A percentile compares a stretch with the other conserved stretches of the same genome.
phyloP scores from a whole-genome alignment of 2,329 filamentous ascomycete species.

The Tolypocladium ophioglossoides region DNA sequence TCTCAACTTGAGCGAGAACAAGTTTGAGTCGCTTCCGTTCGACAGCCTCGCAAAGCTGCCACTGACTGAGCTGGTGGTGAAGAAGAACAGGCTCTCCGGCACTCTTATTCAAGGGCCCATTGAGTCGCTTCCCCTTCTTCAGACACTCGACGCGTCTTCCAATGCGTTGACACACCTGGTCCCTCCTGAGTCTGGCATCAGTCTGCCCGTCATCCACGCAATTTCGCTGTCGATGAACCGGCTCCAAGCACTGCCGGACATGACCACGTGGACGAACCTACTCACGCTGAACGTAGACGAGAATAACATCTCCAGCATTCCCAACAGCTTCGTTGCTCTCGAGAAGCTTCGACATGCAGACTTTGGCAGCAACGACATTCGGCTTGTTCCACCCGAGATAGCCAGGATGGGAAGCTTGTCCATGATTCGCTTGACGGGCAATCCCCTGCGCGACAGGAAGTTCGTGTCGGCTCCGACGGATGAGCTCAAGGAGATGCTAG shows the following conservation, averaged over 20 bases:
- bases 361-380: conserved; percentile 77
- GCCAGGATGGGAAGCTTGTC: conserved; percentile 69
- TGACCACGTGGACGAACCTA: conserved; percentile 64
- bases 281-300: conserved; percentile 68
- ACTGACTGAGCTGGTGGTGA: conserved; percentile 60
- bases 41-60: conserved; percentile 56
- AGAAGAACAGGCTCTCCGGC: conserved; percentile 69
- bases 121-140: conserved; percentile 50
- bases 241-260: conserved; percentile 59
- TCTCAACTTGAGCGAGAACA: conserved; percentile 73
- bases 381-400: conserved; percentile 62
- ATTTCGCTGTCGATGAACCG: conserved; percentile 75
- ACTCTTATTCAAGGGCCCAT: conserved; percentile 57
- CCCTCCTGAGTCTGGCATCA: conserved; percentile 33
- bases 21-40: conserved; percentile 61
- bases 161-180: conserved; percentile 58
- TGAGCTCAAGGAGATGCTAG: conserved; percentile 67
- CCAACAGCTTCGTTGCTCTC: conserved; percentile 61
- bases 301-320: conserved; percentile 69
- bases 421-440: conserved; percentile 72
- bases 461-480: conserved; percentile 71
- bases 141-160: conserved; percentile 65
- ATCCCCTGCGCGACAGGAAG: conserved; percentile 81
- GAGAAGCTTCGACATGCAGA: conserved; percentile 64
- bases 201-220: conserved; percentile 60